Percentiles rank a stretch among this genome's conserved stretches.
phyloP scores from a whole-genome alignment of 257 asterid species.

The Paulownia fortunei region DNA sequence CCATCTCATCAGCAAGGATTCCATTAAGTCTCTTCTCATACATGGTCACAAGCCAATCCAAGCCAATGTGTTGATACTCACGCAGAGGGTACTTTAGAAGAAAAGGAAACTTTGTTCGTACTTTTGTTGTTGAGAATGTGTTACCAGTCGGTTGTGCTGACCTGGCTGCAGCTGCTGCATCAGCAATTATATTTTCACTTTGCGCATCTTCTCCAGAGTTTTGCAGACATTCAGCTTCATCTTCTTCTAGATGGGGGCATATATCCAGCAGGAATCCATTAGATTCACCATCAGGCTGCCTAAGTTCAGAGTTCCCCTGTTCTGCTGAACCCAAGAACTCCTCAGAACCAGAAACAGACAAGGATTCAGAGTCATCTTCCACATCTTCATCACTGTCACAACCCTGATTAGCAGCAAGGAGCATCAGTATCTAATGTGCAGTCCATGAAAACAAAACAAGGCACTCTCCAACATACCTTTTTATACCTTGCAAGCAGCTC shows the following conservation, averaged over 20 bases:
- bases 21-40: slow-evolving; percentile 99
- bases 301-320: slow-evolving; percentile 44
- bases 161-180: slow-evolving; percentile 99
- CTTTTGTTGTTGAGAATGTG: slow-evolving; percentile 94
- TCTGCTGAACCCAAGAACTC: slow-evolving; percentile 55
- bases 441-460: slow-evolving; percentile 26
- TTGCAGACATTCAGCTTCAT: slow-evolving; percentile 51
- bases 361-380: slow-evolving; percentile 52
- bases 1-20: slow-evolving; percentile 99
- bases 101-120: slow-evolving; percentile 95
- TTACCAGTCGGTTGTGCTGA: slow-evolving; percentile 99
- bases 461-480: slow-evolving; percentile 65
- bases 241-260: slow-evolving; percentile 49
- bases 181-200: slow-evolving; percentile 79
- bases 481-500: slow-evolving; percentile 94
- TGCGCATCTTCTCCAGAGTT: slow-evolving; percentile 69
- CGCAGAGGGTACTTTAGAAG: slow-evolving; percentile 96
- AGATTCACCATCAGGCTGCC: slow-evolving; percentile 49
- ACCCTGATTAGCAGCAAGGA: slow-evolving; percentile 54
- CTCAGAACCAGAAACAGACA: slow-evolving; percentile 64
- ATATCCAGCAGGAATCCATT: slow-evolving; percentile 44
- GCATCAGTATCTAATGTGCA: slow-evolving; percentile 35
- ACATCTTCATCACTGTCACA: slow-evolving; percentile 50
- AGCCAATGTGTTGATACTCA: slow-evolving; percentile 98
- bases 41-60: slow-evolving; percentile 99